Evolutionary conservation across 495 filamentous ascomycete species (phyloP), one percentile per base, ranked within the genome.

Genomic region (Penicillium samsonianum): DNA sequence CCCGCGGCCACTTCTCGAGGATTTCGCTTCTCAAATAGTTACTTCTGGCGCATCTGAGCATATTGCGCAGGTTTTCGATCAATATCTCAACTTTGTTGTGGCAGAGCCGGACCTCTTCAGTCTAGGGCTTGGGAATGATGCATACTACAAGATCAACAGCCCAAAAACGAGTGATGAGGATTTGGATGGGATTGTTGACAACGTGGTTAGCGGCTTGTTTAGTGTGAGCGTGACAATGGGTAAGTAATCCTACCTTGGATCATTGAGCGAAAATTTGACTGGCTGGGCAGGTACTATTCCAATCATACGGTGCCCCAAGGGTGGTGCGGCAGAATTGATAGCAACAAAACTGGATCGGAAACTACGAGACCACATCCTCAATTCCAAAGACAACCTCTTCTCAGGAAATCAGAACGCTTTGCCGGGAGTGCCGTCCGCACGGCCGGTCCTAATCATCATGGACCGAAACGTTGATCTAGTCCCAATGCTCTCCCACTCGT

Each of bases 401-500:
- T 89, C 87, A 0, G 73, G 72, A 43, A 75, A 72, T 46, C 78
- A 82, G 48, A 66, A 72, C 51, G 67, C 79, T 42, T 69, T 80
- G 17, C 73, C 80, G 3, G 82, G 87, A 3, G 85, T 89, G 2
- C 81, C 87, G 2, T 83, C 84, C 3, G 87, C 90, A 20, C 79
- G 92, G 28, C 92, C 92, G 0, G 90, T 96, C 0, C 82, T 97
- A 51, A 82, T 97, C 55, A 86, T 97, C 49, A 86, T 96, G 43
- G 94, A 98, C 73, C 88, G 94, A 57, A 98, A 95, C 59, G 87
- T 99, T 22, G 94, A 99, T 72, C 71, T 98, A 35, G 90, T 96
- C 56, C 92, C 95, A n/a, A 98, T 98, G 95, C 81, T 98, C 1
- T 96, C 92, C 22, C 94, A 99, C 73, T 96, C 92, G 2, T 99